Percentiles rank a stretch among this genome's conserved stretches.
Evolutionary conservation across 2,329 filamentous ascomycete genomes (phyloP).

Genomic region (Xylariaceae sp.): DNA sequence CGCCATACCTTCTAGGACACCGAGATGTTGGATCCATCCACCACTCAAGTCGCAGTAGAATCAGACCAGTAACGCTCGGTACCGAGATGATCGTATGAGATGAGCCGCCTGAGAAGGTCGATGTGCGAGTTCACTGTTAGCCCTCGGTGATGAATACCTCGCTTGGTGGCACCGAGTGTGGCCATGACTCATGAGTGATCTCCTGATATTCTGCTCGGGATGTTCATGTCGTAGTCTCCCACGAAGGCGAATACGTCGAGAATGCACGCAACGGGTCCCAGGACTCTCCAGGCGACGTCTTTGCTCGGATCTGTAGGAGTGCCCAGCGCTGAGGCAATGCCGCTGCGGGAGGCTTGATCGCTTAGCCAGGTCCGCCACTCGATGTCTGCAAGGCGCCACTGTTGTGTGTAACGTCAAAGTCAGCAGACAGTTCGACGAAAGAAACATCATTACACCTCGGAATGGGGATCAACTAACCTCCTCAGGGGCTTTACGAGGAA

Average conservation of each 20-base stretch:
- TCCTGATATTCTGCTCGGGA: too few relatives aligned
- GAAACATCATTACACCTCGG: not conserved
- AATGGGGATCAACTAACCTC: conserved; percentile 14
- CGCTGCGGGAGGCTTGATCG: conserved; percentile 14
- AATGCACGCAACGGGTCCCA: conserved; percentile 27
- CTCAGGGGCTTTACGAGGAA: conserved; percentile 21
- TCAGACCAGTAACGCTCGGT: too few relatives aligned
- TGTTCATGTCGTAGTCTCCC: not conserved
- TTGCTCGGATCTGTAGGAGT: not conserved
- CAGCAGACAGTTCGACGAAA: not conserved
- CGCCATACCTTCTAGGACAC: too few relatives aligned
- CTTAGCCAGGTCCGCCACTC: conserved; percentile 29
- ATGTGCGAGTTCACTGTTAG: too few relatives aligned
- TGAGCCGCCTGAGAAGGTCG: too few relatives aligned
- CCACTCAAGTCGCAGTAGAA: too few relatives aligned
- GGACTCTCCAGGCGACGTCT: conserved; percentile 17
- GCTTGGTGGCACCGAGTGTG: too few relatives aligned
- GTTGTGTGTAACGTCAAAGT: conserved; percentile 1
- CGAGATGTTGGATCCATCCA: too few relatives aligned
- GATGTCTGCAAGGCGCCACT: conserved; percentile 24
- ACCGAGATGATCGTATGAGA: too few relatives aligned
- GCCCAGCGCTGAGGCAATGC: not conserved
- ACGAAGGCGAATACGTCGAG: conserved; percentile 18
- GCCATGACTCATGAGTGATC: too few relatives aligned
- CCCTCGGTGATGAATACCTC: too few relatives aligned